Evolutionary conservation across 83 land plant genomes (phyloP).

Genomic region (Picea mariana): DNA sequence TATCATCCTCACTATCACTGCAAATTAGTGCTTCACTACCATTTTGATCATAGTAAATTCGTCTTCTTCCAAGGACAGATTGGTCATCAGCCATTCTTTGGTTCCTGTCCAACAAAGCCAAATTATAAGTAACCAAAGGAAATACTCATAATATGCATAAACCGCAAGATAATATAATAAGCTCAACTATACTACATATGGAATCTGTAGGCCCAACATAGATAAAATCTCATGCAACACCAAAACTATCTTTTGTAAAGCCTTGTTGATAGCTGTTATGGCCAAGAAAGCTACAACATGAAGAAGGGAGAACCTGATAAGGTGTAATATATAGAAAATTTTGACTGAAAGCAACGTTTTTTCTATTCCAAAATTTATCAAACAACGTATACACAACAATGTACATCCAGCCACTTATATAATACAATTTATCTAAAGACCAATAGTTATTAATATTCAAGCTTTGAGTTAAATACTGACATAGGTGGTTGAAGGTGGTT

Average conservation of each 20-base stretch:
- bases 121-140: too few relatives aligned
- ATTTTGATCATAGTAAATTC: constrained; percentile 96
- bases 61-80: constrained; percentile 91
- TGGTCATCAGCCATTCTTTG: constrained; percentile 99
- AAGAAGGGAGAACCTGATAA: not conserved
- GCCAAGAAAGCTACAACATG: not conserved
- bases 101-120: constrained; percentile 49
- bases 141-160: too few relatives aligned
- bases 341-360: not conserved
- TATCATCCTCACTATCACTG: constrained; percentile 98
- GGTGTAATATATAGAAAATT: not conserved
- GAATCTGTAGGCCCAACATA: not conserved
- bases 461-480: too few relatives aligned
- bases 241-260: not conserved
- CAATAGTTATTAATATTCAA: too few relatives aligned
- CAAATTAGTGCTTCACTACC: constrained; percentile 97
- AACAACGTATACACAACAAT: not conserved
- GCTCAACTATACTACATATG: not conserved
- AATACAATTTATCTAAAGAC: too few relatives aligned
- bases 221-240: not conserved
- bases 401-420: not conserved
- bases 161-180: too few relatives aligned
- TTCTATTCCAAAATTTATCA: not conserved
- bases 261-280: not conserved
- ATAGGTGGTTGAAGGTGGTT: too few relatives aligned